Percentiles rank a stretch among this genome's conserved stretches.
phyloP scores from a whole-genome alignment of 257 asterid genomes.

The Agastache rugosa region DNA sequence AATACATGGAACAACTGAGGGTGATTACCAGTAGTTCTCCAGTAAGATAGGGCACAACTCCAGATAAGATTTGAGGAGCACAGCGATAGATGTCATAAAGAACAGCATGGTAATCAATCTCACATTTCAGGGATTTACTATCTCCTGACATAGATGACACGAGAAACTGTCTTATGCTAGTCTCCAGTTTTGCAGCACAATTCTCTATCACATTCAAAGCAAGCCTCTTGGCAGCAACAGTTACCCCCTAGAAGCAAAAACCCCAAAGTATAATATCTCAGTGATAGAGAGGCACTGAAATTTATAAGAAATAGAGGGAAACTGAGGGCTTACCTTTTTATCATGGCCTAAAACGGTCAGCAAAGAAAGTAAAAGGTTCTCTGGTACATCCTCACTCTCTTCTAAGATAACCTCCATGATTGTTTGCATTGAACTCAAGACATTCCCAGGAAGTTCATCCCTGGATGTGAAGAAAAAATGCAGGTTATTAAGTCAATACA shows the following conservation, averaged over 20 bases:
- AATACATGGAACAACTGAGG: constrained; percentile 33
- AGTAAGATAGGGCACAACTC: constrained; percentile 88
- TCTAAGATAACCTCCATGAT: constrained; percentile 84
- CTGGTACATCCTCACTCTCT: constrained; percentile 86
- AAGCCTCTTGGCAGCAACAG: constrained; percentile 76
- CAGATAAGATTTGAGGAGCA: constrained; percentile 84
- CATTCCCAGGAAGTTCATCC: constrained; percentile 74
- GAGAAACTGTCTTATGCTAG: constrained; percentile 77
- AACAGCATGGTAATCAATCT: constrained; percentile 71
- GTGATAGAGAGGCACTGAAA: constrained; percentile 5
- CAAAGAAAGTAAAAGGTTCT: constrained; percentile 65
- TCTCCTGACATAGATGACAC: constrained; percentile 90
- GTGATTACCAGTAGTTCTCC: constrained; percentile 90
- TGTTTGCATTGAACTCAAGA: constrained; percentile 83
- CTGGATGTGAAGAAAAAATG: constrained; percentile 48
- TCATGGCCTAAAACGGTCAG: constrained; percentile 75
- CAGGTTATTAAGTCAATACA: constrained; percentile 20
- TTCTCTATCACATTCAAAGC: constrained; percentile 77
- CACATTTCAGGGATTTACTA: constrained; percentile 53
- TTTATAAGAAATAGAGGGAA: constrained; percentile 6
- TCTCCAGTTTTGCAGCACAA: constrained; percentile 81
- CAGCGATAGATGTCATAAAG: constrained; percentile 72
- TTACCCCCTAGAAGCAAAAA: constrained; percentile 55
- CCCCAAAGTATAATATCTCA: constrained; percentile 27
- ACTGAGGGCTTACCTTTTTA: constrained; percentile 54